phyloP scores from a whole-genome alignment of 371 early-diverging fungal species.

The Apophysomyces variabilis region DNA sequence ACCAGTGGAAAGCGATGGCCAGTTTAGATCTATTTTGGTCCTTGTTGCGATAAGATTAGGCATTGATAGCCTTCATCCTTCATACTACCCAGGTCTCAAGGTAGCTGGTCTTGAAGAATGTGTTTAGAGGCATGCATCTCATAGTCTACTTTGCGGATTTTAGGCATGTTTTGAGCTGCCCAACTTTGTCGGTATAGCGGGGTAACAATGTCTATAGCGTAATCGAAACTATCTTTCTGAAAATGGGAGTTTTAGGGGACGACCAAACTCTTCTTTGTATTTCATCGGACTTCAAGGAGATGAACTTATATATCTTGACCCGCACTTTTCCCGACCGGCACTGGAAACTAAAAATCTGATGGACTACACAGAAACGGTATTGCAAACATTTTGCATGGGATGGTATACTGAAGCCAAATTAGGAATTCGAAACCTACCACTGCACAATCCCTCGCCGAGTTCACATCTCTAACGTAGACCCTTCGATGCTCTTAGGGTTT shows the following conservation, averaged over 20 bases:
- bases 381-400: not conserved
- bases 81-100: constrained; percentile 79
- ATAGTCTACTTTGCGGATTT: not conserved
- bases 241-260: constrained; percentile 59
- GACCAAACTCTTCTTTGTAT: constrained; percentile 92
- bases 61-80: constrained; percentile 82
- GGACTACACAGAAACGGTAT: constrained; percentile 57
- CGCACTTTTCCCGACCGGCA: constrained; percentile 84
- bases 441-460: constrained; percentile 78
- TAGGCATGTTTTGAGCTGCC: constrained; percentile 77
- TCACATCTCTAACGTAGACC: constrained; percentile 81
- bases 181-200: constrained; percentile 89
- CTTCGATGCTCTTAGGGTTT: constrained; percentile 93
- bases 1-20: constrained; percentile 21
- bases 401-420: not conserved
- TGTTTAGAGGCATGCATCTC: not conserved
- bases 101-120: constrained; percentile 19
- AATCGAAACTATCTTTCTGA: constrained; percentile 10
- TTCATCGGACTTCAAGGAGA: constrained; percentile 88
- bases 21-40: constrained; percentile 74
- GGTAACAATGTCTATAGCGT: constrained; percentile 50
- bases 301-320: constrained; percentile 91
- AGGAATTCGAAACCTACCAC: constrained; percentile 84
- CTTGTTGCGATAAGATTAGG: constrained; percentile 90
- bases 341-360: constrained; percentile 56